Evolutionary conservation across 352 stramenopile genomes (phyloP).

Genomic region (Pythium brachiatum): DNA sequence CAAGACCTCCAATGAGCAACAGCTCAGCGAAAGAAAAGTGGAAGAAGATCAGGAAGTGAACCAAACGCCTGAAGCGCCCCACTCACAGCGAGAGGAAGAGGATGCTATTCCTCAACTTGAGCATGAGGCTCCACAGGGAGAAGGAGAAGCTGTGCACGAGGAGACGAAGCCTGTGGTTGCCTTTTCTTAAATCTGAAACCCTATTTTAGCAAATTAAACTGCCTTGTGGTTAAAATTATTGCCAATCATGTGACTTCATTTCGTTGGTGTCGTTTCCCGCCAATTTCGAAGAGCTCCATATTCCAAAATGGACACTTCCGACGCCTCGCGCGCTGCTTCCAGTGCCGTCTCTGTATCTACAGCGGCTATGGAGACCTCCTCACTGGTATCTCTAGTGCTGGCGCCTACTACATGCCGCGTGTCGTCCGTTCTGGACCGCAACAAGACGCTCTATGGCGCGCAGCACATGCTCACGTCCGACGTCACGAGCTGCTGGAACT

Average conservation of each 20-base stretch:
- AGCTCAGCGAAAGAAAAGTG: no score
- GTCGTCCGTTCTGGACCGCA: constrained; percentile 69
- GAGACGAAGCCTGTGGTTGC: neutral
- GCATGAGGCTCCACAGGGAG: no score
- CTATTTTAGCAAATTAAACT: neutral
- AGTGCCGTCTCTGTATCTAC: neutral
- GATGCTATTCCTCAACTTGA: no score
- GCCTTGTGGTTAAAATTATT: neutral
- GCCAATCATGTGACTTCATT: no score
- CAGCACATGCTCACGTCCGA: constrained; percentile 50
- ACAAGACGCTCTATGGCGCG: constrained; percentile 57
- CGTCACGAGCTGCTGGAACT: constrained; percentile 68
- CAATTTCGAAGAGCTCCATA: neutral
- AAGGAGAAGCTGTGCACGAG: no score
- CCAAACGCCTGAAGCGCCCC: no score
- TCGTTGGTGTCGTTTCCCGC: neutral
- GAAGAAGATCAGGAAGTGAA: no score
- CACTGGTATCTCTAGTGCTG: constrained; percentile 30
- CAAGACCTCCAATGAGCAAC: neutral
- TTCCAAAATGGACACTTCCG: neutral
- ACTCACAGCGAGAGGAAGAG: no score
- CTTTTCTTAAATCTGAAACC: neutral
- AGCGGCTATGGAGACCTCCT: no score
- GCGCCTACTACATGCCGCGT: constrained; percentile 52
- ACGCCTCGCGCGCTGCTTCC: neutral